phyloP scores from a whole-genome alignment of 164 flowering plant species.

The Brasenia schreberi region DNA sequence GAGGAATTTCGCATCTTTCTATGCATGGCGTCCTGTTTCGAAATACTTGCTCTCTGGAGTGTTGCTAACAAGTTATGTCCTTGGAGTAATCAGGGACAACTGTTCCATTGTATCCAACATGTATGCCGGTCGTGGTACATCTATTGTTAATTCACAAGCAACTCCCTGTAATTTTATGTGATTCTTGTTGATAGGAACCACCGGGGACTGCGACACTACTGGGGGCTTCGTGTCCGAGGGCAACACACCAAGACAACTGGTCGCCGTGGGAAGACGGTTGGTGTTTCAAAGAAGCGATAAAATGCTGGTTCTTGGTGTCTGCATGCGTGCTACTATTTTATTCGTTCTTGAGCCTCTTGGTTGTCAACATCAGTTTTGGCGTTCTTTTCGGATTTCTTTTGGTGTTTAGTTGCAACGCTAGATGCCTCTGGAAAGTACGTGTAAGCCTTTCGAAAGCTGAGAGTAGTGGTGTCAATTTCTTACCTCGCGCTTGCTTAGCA shows the following conservation, averaged over 20 bases:
- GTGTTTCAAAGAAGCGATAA: conserved; percentile 5
- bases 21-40: too few relatives aligned
- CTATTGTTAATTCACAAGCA: background rate
- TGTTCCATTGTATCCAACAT: too few relatives aligned
- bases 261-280: conserved; percentile 3
- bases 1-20: too few relatives aligned
- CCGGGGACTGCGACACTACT: conserved; percentile 2
- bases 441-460: too few relatives aligned
- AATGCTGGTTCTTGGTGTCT: background rate
- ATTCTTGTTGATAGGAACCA: background rate
- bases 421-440: too few relatives aligned
- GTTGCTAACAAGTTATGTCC: too few relatives aligned
- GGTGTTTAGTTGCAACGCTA: too few relatives aligned
- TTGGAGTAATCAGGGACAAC: too few relatives aligned
- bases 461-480: too few relatives aligned
- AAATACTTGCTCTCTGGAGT: too few relatives aligned
- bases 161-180: background rate
- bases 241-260: conserved; percentile 5
- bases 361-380: background rate
- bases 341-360: background rate
- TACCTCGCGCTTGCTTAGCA: too few relatives aligned
- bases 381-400: background rate
- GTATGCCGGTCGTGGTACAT: too few relatives aligned
- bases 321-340: background rate
- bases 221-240: conserved; percentile 5